Evolutionary conservation across 2,329 filamentous ascomycete species (phyloP).

Genomic region (Sclerotinia nivalis): DNA sequence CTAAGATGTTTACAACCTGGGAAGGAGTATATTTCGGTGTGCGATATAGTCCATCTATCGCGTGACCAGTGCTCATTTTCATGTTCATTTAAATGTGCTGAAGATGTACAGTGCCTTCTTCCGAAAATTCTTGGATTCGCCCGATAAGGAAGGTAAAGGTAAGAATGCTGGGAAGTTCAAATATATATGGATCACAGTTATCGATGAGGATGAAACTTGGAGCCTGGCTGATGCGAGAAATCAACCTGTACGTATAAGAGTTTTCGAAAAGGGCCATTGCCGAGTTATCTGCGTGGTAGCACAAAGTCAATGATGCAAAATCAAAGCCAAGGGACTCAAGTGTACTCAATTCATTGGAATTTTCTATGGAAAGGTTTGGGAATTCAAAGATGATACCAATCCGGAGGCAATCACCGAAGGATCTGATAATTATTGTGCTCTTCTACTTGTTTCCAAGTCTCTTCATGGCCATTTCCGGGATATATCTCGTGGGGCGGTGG

Average conservation of each 20-base stretch:
- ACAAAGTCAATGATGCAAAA: neutral
- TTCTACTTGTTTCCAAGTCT: neutral
- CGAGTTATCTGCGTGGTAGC: neutral
- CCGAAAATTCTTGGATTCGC: neutral
- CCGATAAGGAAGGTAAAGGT: neutral
- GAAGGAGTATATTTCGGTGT: rapidly evolving
- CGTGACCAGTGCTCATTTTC: no score
- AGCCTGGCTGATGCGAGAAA: neutral
- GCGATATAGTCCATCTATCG: neutral
- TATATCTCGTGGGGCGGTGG: no score
- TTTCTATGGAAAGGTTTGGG: neutral
- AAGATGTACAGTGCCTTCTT: neutral
- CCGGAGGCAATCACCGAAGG: neutral
- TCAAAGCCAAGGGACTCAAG: neutral
- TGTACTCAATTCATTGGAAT: neutral
- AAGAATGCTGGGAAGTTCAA: neutral
- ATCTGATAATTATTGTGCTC: neutral
- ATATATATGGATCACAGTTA: neutral
- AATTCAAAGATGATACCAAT: neutral
- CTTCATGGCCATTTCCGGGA: neutral
- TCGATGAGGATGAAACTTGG: neutral
- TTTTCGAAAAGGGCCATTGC: neutral
- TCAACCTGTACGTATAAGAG: neutral
- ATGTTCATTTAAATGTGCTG: neutral
- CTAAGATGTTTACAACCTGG: neutral